phyloP scores from a whole-genome alignment of 2,329 filamentous ascomycete genomes.

The Fusarium tanahbumbuense region DNA sequence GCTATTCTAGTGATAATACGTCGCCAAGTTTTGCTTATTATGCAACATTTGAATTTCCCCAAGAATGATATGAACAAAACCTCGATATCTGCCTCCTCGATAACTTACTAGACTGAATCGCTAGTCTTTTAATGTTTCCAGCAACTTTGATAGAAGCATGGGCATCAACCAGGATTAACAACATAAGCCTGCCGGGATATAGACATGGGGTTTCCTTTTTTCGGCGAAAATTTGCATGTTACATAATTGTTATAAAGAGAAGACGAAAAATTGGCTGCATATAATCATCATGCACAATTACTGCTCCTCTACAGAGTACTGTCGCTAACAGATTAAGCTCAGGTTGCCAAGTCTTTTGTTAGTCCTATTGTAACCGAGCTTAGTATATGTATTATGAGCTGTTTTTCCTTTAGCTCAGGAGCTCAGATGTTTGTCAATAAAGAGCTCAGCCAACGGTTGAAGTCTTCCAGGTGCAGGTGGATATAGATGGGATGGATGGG shows the following conservation, averaged over 20 bases:
- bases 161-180: constrained; percentile 23
- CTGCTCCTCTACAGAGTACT: background rate
- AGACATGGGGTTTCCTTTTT: constrained; percentile 19
- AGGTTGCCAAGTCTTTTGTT: background rate
- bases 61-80: constrained; percentile 1
- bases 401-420: background rate
- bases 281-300: background rate
- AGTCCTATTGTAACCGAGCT: background rate
- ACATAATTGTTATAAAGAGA: constrained; percentile 7
- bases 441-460: constrained; percentile 1
- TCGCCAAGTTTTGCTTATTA: background rate
- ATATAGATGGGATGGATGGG: constrained; percentile 16
- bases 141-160: constrained; percentile 39
- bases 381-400: background rate
- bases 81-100: constrained; percentile 34
- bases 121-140: constrained; percentile 23
- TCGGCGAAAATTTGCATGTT: constrained; percentile 24
- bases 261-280: background rate
- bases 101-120: constrained; percentile 35
- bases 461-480: constrained; percentile 8
- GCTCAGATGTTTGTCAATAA: background rate
- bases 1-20: background rate
- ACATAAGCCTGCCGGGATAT: constrained; percentile 23
- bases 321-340: background rate
- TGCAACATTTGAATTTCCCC: background rate